Base-by-base conservation (phyloP, 2,329 filamentous ascomycete genomes). In the Lasiodiplodia hormozganensis region DNA sequence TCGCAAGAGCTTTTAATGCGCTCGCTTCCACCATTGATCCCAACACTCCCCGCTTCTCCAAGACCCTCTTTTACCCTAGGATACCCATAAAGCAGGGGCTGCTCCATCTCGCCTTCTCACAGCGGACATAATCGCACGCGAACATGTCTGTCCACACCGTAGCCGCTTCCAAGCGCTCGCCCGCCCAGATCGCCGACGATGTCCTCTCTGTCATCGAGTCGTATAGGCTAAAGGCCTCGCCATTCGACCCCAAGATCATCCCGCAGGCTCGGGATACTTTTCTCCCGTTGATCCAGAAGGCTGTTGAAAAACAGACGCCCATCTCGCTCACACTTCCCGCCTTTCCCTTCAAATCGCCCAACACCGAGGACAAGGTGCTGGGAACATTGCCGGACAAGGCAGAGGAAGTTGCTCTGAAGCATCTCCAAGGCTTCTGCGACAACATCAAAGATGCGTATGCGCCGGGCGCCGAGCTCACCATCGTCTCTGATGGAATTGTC, bases 341-440 rank as follows among this genome's bases (percentile, higher is more conserved):
- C 0, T 89, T 89, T 54, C 87, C 88, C 0, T 89, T 88, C 80
- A 89, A 89, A 71, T 88, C 85, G 0, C 84, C 87, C 21, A 89
- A 89, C 71, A 81, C 78, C 0, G 73, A 73, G 0, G 77, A 82
- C 51, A 90, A 90, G 67, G 85, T 88, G 0, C 75, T 89, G n/a
- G 87, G 82, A 2, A 70, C 69, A 0, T 71, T 83, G 5, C 82
- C 82, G 0, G 82, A 84, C 56, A 75, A 81, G 25, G 82, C 77
- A 2, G 82, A 83, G 67, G 79, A 82, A 57, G 65, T 84, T 36
- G 80, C 82, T 2, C 73, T 84, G 8, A 71, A 73, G 5, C 79
- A 80, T 60, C 71, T 84, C 62, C 80, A 83, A 57, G 75, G 74
- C 0, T 71, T 84, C 28, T 83, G 82, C 62, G 75, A 76, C 21